Evolutionary conservation across 768 basidiomycete species (phyloP), one percentile per base, ranked within the genome.

Genomic region (Trametes punicea): DNA sequence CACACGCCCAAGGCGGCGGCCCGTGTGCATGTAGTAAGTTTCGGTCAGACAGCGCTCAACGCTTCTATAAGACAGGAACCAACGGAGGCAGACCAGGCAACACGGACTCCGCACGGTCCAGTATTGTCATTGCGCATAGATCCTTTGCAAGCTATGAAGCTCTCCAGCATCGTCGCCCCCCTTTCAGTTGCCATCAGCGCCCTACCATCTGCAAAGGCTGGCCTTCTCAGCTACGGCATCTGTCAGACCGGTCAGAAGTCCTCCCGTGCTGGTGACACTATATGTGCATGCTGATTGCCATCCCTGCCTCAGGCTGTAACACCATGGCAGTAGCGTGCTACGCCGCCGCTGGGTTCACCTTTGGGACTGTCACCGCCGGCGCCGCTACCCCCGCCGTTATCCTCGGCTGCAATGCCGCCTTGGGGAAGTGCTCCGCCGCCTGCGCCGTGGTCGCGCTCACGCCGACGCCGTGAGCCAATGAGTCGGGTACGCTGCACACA

Each of bases 291-390:
- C 18, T 46, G 5, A n/a, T 8, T 11, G 3, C 13, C 25, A 27
- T 15, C 2, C 11, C 11, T 20, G 13, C 29, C 4, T 29, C 40
- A 57, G 56, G 56, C 15, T 57, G 49, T 36, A 57, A 51, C 44
- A 6, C 47, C 6, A 2, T 56, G 15, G 55, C 34, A n/a, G 40
- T 46, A 20, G 50, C 50, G 7, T 57, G 56, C 36, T 57, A 57
- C 36, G 42, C 45, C n/a, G 56, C 41, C 7, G 56, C 50, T 4
- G 56, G 56, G 1, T 26, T n/a, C 20, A 73, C 70, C 0, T 79
- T 79, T 55, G 79, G 77, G 6, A 77, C 75, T 4, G 62, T 77
- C 38, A 50, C 73, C 8, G 75, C 74, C 1, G 71, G 71, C 7
- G 45, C 69, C 0, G 65, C 65, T 1, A 70, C 73, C 1, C 76